Base-by-base conservation (phyloP, 257 asterid genomes). In the Solanum chiquidenum region DNA sequence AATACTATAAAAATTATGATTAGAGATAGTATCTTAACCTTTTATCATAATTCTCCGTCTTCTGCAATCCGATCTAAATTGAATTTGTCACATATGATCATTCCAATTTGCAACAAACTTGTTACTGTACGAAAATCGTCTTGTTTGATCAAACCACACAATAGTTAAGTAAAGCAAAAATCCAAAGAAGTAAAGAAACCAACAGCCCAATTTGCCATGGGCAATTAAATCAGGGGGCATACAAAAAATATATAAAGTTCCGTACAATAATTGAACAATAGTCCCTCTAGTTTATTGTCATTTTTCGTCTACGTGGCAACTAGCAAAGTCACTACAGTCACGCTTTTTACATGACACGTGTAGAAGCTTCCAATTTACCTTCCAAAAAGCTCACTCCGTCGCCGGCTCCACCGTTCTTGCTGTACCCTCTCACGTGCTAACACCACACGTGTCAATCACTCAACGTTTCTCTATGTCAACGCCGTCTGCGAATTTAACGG, bases 351-450 rank as follows among this genome's bases (percentile, higher is more conserved):
- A 90, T 89, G 94, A 88, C 88, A 88, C 91, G 89, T 88, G 87
- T 90, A 80, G 62, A 55, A 84, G 10, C n/a, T 60, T 83, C 37
- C 69, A 80, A 86, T 72, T 66, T 5, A 66, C 83, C 12, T 86
- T 44, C 46, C 35, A 66, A 35, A 88, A 38, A 84, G 69, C 23
- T 72, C 88, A 71, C 89, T 83, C 82, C 69, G 44, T n/a, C 73
- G 83, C 88, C 94, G 90, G 76, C 68, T 21, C 88, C 89, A 58
- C 87, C 85, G 87, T 84, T 88, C 80, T 52, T 2, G 88, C 88
- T 82, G 76, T 60, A 9, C 8, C 21, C 35, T 64, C 87, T 93
- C 95, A 92, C 93, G 93, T 92, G 95, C 90, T 84, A 34, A n/a
- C 7, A 1, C 21, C 25, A 86, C 82, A 92, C 93, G 92, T 93